Conservation (phyloP, 352 stramenopile species). For the Elongisporangium undulatum region DNA sequence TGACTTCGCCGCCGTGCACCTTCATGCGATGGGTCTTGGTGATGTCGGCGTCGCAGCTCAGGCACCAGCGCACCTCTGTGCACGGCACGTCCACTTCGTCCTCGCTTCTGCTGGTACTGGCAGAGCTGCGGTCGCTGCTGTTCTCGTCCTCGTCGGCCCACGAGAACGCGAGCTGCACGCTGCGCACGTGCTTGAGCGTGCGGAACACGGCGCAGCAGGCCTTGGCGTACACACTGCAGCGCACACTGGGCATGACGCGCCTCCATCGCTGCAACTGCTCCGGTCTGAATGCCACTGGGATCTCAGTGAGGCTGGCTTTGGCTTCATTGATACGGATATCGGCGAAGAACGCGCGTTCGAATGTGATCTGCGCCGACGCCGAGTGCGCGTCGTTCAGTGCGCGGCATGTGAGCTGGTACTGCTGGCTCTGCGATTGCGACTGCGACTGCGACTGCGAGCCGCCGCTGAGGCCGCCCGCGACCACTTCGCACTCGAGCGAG, state of each 20-base stretch:
- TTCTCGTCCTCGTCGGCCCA: slow-evolving; percentile 20
- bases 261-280: slow-evolving; percentile 14
- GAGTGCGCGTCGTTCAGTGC: slow-evolving; percentile 84
- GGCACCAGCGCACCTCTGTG: slow-evolving; percentile 56
- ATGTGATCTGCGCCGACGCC: slow-evolving; percentile 55
- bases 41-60: slow-evolving; percentile 82
- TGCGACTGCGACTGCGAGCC: slow-evolving; percentile 1
- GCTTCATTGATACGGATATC: slow-evolving; percentile 13
- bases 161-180: slow-evolving; percentile 56
- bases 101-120: slow-evolving; percentile 8
- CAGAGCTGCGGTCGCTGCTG: slow-evolving; percentile 10
- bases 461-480: neutral
- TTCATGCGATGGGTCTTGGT: slow-evolving; percentile 86
- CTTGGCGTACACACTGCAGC: slow-evolving; percentile 77
- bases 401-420: slow-evolving; percentile 44
- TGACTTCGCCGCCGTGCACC: slow-evolving; percentile 66
- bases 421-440: neutral
- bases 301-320: slow-evolving; percentile 11
- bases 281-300: slow-evolving; percentile 12
- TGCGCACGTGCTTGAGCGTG: slow-evolving; percentile 80
- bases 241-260: slow-evolving; percentile 39
- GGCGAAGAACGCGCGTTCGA: slow-evolving; percentile 70
- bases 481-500: slow-evolving; percentile 62
- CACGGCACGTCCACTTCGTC: slow-evolving; percentile 62
- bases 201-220: slow-evolving; percentile 79